Conservation (phyloP, 2,329 filamentous ascomycete species). For the Monosporascus sp. region DNA sequence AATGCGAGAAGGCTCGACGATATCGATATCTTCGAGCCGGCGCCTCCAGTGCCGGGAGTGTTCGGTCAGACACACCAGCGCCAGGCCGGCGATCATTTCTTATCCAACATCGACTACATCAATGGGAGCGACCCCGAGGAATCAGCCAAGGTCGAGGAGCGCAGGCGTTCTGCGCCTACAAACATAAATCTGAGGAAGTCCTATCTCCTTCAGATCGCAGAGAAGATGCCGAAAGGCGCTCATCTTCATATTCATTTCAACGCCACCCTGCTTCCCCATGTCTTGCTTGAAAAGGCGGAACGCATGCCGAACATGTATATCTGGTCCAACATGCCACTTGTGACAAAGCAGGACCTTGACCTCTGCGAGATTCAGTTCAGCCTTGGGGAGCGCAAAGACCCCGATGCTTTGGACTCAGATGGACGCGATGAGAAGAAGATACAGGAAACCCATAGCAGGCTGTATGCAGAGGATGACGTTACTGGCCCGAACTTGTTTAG, state of each 20-base stretch:
- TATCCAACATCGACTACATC: conserved; percentile 50
- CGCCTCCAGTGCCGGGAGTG: conserved; percentile 2
- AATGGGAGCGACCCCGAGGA: conserved; percentile 14
- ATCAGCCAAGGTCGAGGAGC: background rate
- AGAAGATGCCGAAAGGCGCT: conserved; percentile 62
- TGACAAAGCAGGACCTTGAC: conserved; percentile 36
- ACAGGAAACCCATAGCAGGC: conserved; percentile 9
- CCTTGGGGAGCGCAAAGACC: conserved; percentile 26
- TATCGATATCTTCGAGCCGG: conserved; percentile 6
- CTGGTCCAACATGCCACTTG: conserved; percentile 52
- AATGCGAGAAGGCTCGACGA: conserved; percentile 11
- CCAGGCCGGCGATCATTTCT: conserved; percentile 52
- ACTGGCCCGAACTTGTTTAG: conserved; percentile 18
- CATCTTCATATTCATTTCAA: conserved; percentile 77
- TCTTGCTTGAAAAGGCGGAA: conserved; percentile 52
- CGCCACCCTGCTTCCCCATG: conserved; percentile 58
- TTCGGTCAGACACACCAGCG: conserved; percentile 38
- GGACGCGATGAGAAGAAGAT: conserved; percentile 48
- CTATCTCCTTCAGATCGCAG: conserved; percentile 50
- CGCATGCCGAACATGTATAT: conserved; percentile 64
- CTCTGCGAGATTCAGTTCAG: conserved; percentile 59
- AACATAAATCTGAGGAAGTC: conserved; percentile 32
- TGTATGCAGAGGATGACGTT: conserved; percentile 7
- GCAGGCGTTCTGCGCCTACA: background rate
- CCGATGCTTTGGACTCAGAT: conserved; percentile 26